Base-by-base conservation (phyloP, 306 rosid species). In the Parietaria judaica region DNA sequence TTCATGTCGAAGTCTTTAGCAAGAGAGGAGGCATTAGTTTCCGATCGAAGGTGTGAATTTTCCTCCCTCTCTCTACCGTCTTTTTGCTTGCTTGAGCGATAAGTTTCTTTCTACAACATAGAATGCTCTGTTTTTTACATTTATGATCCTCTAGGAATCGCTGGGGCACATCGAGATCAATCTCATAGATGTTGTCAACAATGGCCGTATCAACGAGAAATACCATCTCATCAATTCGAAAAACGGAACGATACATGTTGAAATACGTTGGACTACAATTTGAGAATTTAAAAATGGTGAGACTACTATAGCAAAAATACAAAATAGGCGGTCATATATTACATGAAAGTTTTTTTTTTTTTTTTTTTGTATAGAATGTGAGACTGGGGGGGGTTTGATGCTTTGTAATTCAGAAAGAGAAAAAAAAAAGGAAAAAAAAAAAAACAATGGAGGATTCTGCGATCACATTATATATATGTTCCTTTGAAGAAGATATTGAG, bases 111-210 rank as follows among this genome's bases (percentile, higher is more conserved):
- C 15, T 34, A 60, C 16, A 11, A 13, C 46, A 11, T 51, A 7
- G 4, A 66, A 23, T 5, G 51, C 9, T 41, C 64, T n/a, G 58
- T 58, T 36, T 0, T 37, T 4, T 65, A 59, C 31, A 0, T 44
- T 4, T 65, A 58, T 36, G 14, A 56, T 11, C 31, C n/a, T 67
- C 71, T 72, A 88, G 95, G 96, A 88, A 63, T 79, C 86, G 8
- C 46, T 94, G 69, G 99, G 99, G 49, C 70, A 82, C 54, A 87
- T 84, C 70, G 96, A 86, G 68, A 84, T 92, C 45, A 82, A 72
- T 68, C 85, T 92, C 0, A 54, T 57, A 36, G 96, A 92, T 53
- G 96, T 82, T 34, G 95, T 92, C 63, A 62, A 68, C 60, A 92
- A 92, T 53, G 86, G 87, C 58, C 81, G 96, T 37, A 86, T 84